These are phyloP conservation scores for Cephalotrichum gorgonifer DNA, from an alignment of 2,329 filamentous ascomycete genomes.

Conservation along the genomic window DNA sequence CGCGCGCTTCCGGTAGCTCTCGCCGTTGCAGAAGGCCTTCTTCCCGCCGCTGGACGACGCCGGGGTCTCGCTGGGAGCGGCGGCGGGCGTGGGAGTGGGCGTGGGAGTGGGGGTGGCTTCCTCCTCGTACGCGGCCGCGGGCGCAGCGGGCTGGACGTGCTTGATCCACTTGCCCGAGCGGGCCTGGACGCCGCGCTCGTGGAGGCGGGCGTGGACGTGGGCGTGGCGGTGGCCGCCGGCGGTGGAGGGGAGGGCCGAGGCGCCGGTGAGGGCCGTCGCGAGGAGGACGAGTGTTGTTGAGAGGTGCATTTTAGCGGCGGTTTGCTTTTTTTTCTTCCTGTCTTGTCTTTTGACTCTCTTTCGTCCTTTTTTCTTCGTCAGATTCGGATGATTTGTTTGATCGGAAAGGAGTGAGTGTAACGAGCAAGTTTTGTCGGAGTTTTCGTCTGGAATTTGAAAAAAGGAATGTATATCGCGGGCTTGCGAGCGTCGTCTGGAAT, in stretches of 20 bases:
- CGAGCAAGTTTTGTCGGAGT: too few species aligned
- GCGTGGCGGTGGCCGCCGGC: constrained; percentile 16
- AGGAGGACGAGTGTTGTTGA: constrained; percentile 23
- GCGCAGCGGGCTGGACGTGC: neutral
- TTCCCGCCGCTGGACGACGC: neutral
- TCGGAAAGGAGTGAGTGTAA: too few species aligned
- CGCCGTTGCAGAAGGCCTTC: constrained; percentile 20
- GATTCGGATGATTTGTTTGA: too few species aligned
- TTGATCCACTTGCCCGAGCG: constrained; percentile 3
- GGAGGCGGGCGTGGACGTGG: constrained; percentile 22
- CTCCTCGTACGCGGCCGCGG: too few species aligned
- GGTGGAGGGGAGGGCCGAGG: constrained; percentile 29
- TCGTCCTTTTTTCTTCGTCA: too few species aligned
- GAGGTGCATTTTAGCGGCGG: constrained; percentile 29
- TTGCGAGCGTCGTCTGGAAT: too few species aligned
- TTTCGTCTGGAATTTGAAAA: too few species aligned
- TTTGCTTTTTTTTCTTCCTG: neutral
- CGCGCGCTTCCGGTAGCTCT: constrained; percentile 31
- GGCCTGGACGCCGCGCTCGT: constrained; percentile 17
- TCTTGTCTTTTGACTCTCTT: neutral
- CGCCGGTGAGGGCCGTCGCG: constrained; percentile 27
- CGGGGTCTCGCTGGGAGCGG: neutral
- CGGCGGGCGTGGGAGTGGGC: neutral
- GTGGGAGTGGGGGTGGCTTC: constrained; percentile 10
- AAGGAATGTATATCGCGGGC: too few species aligned